A percentile compares a stretch with the other conserved stretches of the same genome.
Conservation (phyloP, 306 rosid genomes). For the Quercus engelmannii region DNA sequence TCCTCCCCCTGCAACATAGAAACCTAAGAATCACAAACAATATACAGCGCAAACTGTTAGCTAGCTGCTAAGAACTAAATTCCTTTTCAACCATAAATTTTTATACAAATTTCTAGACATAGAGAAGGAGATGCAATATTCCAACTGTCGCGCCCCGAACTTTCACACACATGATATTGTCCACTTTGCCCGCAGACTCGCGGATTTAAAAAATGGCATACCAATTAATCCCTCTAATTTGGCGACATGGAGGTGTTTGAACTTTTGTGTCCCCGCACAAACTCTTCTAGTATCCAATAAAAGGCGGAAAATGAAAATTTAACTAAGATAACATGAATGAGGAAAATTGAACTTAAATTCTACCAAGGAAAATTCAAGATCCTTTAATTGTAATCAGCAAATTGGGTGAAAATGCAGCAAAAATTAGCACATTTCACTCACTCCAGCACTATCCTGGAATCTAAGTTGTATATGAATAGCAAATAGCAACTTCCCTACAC, state of each 20-base stretch:
- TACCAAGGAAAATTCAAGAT: neutral
- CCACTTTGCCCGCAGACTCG: no score
- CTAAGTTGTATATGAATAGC: no score
- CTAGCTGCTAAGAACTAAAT: neutral
- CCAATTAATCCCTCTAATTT: no score
- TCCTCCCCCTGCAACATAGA: neutral
- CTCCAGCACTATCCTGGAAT: no score
- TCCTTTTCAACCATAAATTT: neutral
- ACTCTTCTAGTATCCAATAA: no score
- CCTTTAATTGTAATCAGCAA: neutral
- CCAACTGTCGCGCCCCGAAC: neutral
- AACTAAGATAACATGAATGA: no score
- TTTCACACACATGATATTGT: no score
- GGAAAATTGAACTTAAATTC: neutral
- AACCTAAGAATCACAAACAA: slow-evolving; percentile 6
- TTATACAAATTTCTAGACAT: neutral
- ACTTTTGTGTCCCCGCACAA: no score
- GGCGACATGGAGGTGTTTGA: no score
- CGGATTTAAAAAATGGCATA: no score
- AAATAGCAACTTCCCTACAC: no score
- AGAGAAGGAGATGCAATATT: neutral
- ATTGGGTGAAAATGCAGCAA: neutral
- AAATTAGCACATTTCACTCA: neutral
- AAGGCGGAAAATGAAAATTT: no score
- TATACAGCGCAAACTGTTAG: neutral